Conservation (phyloP, 768 basidiomycete species). For the Tricholoma matsutake region DNA sequence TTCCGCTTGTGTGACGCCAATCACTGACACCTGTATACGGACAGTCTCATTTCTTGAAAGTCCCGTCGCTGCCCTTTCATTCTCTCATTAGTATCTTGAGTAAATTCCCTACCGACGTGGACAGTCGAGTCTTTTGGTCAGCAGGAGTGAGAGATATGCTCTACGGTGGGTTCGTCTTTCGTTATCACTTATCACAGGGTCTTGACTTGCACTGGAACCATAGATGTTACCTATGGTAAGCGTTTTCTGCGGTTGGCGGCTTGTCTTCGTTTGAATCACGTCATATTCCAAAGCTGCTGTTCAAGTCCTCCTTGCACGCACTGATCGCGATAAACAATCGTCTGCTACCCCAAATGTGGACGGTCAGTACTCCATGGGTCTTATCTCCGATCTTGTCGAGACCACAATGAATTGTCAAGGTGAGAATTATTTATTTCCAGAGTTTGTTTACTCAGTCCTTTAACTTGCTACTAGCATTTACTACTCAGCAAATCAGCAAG, state of each 20-base stretch:
- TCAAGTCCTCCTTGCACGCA: conserved; percentile 54
- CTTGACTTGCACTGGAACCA: conserved; percentile 2
- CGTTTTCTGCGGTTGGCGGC: background rate
- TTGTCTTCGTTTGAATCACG: conserved; percentile 2
- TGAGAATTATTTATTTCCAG: conserved; percentile 24
- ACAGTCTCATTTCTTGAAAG: conserved; percentile 85
- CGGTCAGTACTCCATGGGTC: conserved; percentile 35
- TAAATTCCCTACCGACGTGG: conserved; percentile 76
- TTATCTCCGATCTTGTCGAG: conserved; percentile 42
- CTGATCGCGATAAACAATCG: conserved; percentile 32
- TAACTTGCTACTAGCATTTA: conserved; percentile 55
- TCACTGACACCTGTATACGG: conserved; percentile 11
- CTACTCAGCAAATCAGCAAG: conserved; percentile 52
- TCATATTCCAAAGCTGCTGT: conserved; percentile 42
- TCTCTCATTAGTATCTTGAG: conserved; percentile 69
- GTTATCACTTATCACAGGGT: background rate
- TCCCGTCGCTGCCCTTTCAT: conserved; percentile 78
- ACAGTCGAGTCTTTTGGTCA: conserved; percentile 77
- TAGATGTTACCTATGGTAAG: conserved; percentile 39
- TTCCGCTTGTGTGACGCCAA: background rate
- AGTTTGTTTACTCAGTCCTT: background rate
- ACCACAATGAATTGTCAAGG: conserved; percentile 58
- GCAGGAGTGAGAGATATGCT: conserved; percentile 57
- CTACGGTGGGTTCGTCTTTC: conserved; percentile 48
- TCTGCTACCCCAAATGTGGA: conserved; percentile 32